Evolutionary conservation across 2,329 filamentous ascomycete species (phyloP), one percentile per base, ranked within the genome.

Genomic region (Cordyceps cicadae): DNA sequence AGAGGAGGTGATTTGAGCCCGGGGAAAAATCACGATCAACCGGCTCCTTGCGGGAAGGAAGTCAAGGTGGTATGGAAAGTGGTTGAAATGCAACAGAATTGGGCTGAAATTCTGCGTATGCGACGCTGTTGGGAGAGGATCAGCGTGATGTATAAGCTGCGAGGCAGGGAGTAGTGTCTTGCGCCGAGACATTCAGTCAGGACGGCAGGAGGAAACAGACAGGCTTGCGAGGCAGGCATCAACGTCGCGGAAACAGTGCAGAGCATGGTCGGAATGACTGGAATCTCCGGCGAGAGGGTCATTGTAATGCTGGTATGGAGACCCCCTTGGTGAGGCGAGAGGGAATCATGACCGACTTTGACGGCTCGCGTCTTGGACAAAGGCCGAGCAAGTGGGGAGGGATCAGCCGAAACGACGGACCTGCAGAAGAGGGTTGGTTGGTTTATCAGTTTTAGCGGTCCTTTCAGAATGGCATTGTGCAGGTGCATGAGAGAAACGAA

Each of bases 341-440:
- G 39, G 12, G n/a, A 56, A 34, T 21, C 39, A 19, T 1, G 14
- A n/a, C 15, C 4, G 41, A 46, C n/a, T 37, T 37, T 14, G 24
- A 46, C 54, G 43, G 41, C 54, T 56, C 54, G 54, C 54, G 54
- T 48, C 54, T 37, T 48, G 17, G 7, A 11, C 43, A 34, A 56
- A 48, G 54, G 50, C 41, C 54, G 54, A 56, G 43, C 43, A 48
- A 29, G 41, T 32, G 41, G 54, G 41, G 50, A 52, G 54, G 41
- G 50, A 52, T 39, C 21, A 21, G 32, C 17, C 50, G 37, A 51
- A 43, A 17, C 39, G 34, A 37, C 34, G 34, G 34, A 11, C 34
- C 34, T 14, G 11, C 12, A 37, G 34, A 12, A 37, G 34, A 12
- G 14, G 12, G 5, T 37, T 9, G 34, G 5, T 37, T 37, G 7